Evolutionary conservation across 2,329 filamentous ascomycete genomes (phyloP), one percentile per base, ranked within the genome.

Genomic region (Phyllosticta capitalensis): DNA sequence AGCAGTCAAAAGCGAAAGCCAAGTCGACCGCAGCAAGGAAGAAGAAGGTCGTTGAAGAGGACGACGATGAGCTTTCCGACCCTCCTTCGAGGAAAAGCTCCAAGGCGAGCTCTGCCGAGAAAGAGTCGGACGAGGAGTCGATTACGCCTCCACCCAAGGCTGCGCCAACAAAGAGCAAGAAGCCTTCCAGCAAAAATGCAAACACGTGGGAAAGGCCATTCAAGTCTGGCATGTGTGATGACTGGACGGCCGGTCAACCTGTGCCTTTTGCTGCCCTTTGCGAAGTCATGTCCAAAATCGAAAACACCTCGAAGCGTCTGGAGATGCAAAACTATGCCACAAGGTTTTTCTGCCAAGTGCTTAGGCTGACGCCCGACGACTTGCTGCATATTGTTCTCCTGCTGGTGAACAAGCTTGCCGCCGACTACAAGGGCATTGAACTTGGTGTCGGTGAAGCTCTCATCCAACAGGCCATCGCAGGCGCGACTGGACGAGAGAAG

Each of bases 391-490:
- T 90, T 0, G 86, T 97, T 22, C 80, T 96, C 63, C 83, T 99
- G 28, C 97, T 99, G 94, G 89, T 96, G 73, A 96, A 96, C 76
- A 97, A 97, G 72, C 83, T 99, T 24, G 94, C 94, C 2, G 92
- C 94, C 2, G 94, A 99, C 69, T 99, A 96, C 72, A 88, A 92
- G 51, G 94, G 94, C 20, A 92, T 99, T 63, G 94, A 99, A 74
- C 81, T 99, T 28, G 94, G 94, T n/a, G 99, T 99, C 66, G 94
- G 94, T 60, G 94, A 99, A 75, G 97, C 92, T 0, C 76, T 99
- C 26, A 96, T 99, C 67, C 97, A 97, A 92, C 99, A 97, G 73
- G 90, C 94, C 5, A 95, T 99, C 68, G 92, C 92, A 10, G 92
- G 97, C 76, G 88, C 87, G 28, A 99, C 94, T 0, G 94, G 94